A percentile compares a stretch with the other conserved stretches of the same genome.
phyloP scores from a whole-genome alignment of 2,329 filamentous ascomycete genomes.

The Lasiodiplodia citricola region DNA sequence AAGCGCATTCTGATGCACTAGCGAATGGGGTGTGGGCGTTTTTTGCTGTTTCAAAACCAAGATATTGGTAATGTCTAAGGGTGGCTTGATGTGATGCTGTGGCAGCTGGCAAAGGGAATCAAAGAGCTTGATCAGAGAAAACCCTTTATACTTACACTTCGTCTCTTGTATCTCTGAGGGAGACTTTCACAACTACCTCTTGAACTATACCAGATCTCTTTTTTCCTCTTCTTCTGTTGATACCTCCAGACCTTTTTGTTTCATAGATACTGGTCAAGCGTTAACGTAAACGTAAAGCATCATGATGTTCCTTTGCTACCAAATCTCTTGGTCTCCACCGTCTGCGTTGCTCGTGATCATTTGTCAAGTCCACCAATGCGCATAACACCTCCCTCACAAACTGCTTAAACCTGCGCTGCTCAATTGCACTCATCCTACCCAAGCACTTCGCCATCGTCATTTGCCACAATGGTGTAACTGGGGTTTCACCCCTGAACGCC shows the following conservation, averaged over 20 bases:
- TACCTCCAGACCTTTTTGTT: conserved; percentile 17
- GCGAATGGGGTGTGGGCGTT: neutral
- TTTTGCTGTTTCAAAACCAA: conserved; percentile 4
- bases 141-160: neutral
- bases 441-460: neutral
- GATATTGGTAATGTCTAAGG: conserved; percentile 23
- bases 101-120: neutral
- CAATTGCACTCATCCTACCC: neutral
- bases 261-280: conserved; percentile 7
- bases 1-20: conserved; percentile 4
- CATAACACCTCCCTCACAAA: neutral
- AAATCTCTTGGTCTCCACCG: neutral
- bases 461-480: neutral
- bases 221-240: conserved; percentile 16
- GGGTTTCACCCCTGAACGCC: neutral
- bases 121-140: conserved; percentile 7
- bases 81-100: neutral
- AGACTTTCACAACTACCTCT: neutral
- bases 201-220: conserved; percentile 14
- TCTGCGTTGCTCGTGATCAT: neutral
- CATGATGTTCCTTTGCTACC: conserved; percentile 16
- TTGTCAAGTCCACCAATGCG: neutral
- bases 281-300: conserved; percentile 14
- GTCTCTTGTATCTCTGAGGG: conserved; percentile 8
- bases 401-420: neutral